Percentiles rank a stretch among this genome's conserved stretches.
phyloP scores from a whole-genome alignment of 2,329 filamentous ascomycete species.

The Paraconiothyrium brasiliense region DNA sequence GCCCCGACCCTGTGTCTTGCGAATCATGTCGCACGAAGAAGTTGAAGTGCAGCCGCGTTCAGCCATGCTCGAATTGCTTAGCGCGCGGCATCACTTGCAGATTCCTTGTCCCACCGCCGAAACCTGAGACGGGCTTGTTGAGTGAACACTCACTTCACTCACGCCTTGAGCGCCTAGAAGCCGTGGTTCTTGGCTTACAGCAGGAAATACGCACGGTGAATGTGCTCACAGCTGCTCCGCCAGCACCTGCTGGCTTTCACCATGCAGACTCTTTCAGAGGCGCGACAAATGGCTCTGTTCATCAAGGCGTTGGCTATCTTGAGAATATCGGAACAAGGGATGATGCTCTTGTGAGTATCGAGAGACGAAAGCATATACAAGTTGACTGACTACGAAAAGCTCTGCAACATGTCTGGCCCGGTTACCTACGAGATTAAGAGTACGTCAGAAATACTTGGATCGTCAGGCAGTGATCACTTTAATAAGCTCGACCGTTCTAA shows the following conservation, averaged over 20 bases:
- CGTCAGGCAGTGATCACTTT: not conserved
- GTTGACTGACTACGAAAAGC: not conserved
- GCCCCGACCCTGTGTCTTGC: slow-evolving; percentile 17
- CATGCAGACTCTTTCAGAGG: not conserved
- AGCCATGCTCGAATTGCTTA: slow-evolving; percentile 19
- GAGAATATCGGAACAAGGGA: slow-evolving; percentile 9
- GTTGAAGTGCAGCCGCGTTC: slow-evolving; percentile 17
- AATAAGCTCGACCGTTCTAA: not conserved
- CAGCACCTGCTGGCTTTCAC: too few species aligned
- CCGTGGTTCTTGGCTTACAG: not conserved
- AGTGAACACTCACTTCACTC: not conserved
- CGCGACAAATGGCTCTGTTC: too few species aligned
- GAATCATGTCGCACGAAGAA: slow-evolving; percentile 18
- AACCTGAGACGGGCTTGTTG: not conserved
- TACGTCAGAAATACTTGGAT: not conserved
- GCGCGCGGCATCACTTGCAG: slow-evolving; percentile 14
- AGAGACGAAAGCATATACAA: too few species aligned
- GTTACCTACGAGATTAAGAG: not conserved
- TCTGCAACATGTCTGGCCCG: slow-evolving; percentile 5
- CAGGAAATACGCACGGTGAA: not conserved
- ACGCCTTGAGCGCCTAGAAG: slow-evolving; percentile 3
- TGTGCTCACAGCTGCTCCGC: not conserved
- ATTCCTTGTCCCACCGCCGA: slow-evolving; percentile 4
- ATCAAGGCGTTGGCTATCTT: not conserved
- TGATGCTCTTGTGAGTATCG: slow-evolving; percentile 4